These are phyloP conservation scores for Malassezia pachydermatis DNA, from an alignment of 1,284 basidiomycete species.

Conservation along the genomic window DNA sequence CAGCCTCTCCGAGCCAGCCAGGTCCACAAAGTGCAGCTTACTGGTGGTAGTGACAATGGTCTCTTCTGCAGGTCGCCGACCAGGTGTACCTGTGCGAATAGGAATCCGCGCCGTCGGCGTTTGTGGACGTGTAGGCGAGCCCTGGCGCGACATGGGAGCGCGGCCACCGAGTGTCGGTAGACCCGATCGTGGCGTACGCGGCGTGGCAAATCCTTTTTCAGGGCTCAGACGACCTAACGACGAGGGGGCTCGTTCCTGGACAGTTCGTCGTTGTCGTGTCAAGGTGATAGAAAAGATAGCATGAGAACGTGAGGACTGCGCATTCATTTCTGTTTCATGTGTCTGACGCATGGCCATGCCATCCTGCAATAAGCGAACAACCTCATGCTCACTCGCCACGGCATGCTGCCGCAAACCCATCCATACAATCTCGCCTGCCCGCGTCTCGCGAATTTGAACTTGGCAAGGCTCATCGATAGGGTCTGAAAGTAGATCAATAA, in stretches of 20 bases:
- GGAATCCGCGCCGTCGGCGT: conserved; percentile 7
- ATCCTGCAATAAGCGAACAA: conserved; percentile 73
- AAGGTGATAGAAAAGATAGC: conserved; percentile 95
- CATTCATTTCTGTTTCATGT: conserved; percentile 97
- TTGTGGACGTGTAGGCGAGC: conserved; percentile 7
- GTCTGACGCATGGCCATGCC: conserved; percentile 83
- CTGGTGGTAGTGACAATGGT: conserved; percentile 70
- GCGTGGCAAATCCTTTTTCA: not conserved
- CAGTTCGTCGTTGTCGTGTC: conserved; percentile 51
- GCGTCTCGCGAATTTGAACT: conserved; percentile 92
- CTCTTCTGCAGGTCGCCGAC: conserved; percentile 51
- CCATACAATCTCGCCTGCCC: conserved; percentile 93
- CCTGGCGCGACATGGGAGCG: not conserved
- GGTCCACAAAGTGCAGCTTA: conserved; percentile 96
- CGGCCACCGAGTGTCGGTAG: conserved; percentile 3
- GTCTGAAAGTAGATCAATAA: conserved; percentile 48
- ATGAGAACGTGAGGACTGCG: conserved; percentile 91
- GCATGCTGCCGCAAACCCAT: conserved; percentile 81
- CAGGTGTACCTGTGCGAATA: not conserved
- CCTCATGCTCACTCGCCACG: conserved; percentile 71
- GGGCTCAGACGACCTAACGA: not conserved
- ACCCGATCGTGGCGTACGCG: conserved; percentile 8
- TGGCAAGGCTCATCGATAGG: conserved; percentile 55
- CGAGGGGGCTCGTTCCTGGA: not conserved
- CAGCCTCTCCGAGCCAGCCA: conserved; percentile 82